phyloP scores from a whole-genome alignment of 345 rosid genomes.

The Ceriops tagal region DNA sequence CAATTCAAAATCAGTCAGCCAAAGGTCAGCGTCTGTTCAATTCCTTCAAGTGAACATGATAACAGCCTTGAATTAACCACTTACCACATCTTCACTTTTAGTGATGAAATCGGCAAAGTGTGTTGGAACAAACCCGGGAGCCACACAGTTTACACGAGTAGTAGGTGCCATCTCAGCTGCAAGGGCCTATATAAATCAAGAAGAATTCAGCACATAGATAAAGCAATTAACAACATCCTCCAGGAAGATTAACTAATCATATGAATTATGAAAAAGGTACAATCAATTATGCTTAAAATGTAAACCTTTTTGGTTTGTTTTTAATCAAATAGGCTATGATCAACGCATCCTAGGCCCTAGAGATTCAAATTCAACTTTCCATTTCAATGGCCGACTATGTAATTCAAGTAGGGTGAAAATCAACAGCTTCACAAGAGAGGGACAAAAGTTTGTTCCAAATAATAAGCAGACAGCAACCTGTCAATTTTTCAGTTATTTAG shows the following conservation, averaged over 20 bases:
- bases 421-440: no score
- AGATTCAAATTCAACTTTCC: no score
- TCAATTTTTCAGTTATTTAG: not conserved
- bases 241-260: not conserved
- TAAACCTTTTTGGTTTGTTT: no score
- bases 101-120: conserved; percentile 62
- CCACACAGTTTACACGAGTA: conserved; percentile 76
- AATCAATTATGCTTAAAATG: no score
- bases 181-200: conserved; percentile 51
- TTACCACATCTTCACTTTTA: conserved; percentile 43
- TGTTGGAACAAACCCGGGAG: conserved; percentile 94
- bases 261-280: no score
- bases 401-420: no score
- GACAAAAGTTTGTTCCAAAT: not conserved
- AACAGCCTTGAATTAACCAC: conserved; percentile 8
- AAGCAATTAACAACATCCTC: not conserved
- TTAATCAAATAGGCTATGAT: no score
- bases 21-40: not conserved
- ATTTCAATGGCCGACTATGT: no score
- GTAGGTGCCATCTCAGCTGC: conserved; percentile 81
- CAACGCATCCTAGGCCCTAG: no score
- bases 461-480: not conserved
- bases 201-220: not conserved
- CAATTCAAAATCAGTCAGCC: not conserved
- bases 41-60: not conserved